Evolutionary conservation across 495 filamentous ascomycete species (phyloP).

Genomic region (Trichoderma reesei): DNA sequence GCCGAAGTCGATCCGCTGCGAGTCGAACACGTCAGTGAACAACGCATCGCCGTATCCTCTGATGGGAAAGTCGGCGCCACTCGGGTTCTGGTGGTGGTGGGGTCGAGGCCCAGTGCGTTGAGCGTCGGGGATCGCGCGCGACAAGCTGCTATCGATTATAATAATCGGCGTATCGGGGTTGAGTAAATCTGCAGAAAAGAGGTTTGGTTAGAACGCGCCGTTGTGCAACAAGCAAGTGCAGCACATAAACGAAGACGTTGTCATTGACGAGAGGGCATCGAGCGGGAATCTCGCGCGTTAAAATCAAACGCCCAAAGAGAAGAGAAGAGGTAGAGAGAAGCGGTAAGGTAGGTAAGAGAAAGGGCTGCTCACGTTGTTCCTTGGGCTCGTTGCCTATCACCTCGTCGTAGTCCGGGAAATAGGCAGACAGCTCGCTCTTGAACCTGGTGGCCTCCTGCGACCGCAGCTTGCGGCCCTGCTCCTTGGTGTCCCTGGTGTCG

Average conservation of each 20-base stretch:
- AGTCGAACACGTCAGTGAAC: conserved; percentile 41
- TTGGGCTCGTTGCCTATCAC: conserved; percentile 72
- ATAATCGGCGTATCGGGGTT: conserved; percentile 52
- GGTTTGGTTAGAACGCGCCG: conserved; percentile 25
- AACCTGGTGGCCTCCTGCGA: conserved; percentile 50
- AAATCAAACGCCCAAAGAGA: neutral
- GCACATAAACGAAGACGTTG: conserved; percentile 20
- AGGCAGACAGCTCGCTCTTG: conserved; percentile 79
- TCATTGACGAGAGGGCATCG: too few species aligned
- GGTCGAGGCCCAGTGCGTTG: conserved; percentile 15
- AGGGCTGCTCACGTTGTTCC: conserved; percentile 53
- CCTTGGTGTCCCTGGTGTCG: conserved; percentile 32
- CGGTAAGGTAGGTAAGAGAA: conserved; percentile 7
- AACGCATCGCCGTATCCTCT: conserved; percentile 37
- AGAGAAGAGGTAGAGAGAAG: conserved; percentile 4
- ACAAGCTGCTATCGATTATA: conserved; percentile 36
- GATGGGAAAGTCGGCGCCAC: conserved; percentile 23
- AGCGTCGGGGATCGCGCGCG: conserved; percentile 15
- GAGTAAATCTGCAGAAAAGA: conserved; percentile 41
- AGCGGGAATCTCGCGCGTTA: neutral
- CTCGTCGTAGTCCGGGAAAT: conserved; percentile 87
- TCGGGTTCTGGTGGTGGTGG: conserved; percentile 5
- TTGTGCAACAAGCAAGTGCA: conserved; percentile 26
- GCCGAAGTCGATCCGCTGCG: conserved; percentile 46
- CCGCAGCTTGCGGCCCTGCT: conserved; percentile 42